phyloP scores from a whole-genome alignment of 495 filamentous ascomycete genomes.

The Penicillium coprophilum region DNA sequence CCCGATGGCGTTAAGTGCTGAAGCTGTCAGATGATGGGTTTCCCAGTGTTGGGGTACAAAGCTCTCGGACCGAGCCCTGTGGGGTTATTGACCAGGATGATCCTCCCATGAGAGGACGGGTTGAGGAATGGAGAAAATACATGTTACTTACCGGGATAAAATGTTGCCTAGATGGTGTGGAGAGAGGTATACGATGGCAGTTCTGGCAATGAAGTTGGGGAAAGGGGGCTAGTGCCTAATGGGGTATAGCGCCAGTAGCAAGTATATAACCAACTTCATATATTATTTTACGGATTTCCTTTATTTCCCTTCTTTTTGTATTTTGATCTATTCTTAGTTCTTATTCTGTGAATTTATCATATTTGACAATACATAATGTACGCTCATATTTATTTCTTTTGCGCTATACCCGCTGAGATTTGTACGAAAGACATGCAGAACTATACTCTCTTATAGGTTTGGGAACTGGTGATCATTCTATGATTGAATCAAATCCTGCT shows the following conservation, averaged over 20 bases:
- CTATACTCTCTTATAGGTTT: not conserved
- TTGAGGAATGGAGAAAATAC: not conserved
- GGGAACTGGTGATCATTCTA: not conserved
- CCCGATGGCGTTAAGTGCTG: slow-evolving; percentile 24
- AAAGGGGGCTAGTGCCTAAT: slow-evolving; percentile 8
- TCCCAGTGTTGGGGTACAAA: slow-evolving; percentile 6
- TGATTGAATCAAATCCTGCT: not conserved
- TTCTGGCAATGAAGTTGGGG: slow-evolving; percentile 2
- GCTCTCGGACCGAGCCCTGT: slow-evolving; percentile 10
- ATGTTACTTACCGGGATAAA: not conserved
- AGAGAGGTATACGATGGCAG: not conserved
- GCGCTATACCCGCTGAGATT: slow-evolving; percentile 12
- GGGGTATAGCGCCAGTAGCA: not conserved
- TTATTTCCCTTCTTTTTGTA: not conserved
- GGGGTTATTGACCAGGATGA: slow-evolving; percentile 1
- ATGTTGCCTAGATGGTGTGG: not conserved
- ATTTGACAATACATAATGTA: too few species aligned
- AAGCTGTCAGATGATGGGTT: slow-evolving; percentile 33
- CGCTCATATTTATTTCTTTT: not conserved
- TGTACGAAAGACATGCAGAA: not conserved
- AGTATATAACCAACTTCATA: not conserved
- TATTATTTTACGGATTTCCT: not conserved
- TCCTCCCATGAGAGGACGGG: not conserved
- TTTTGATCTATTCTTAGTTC: not conserved
- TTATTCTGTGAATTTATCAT: too few species aligned